phyloP scores from a whole-genome alignment of 2,329 filamentous ascomycete genomes.

The Phaeosphaeria sp. region DNA sequence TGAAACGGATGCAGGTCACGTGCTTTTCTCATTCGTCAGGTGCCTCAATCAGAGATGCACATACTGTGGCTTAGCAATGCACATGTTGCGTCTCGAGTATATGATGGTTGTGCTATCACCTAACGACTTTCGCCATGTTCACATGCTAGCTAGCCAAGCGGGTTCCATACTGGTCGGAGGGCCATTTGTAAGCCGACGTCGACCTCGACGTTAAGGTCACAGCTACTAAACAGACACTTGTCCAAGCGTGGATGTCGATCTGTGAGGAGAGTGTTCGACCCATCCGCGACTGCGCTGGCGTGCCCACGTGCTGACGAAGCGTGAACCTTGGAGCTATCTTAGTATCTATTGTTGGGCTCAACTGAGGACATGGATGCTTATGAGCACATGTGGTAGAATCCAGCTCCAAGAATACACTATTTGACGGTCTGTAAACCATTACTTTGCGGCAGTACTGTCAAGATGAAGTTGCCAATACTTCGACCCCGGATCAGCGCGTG shows the following conservation, averaged over 20 bases:
- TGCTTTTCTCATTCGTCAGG: neutral
- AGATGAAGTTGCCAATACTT: constrained; percentile 6
- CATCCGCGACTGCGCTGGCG: neutral
- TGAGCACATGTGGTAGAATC: neutral
- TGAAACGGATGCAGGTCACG: neutral
- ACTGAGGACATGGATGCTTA: neutral
- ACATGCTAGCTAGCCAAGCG: neutral
- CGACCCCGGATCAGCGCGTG: neutral
- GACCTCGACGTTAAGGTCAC: neutral
- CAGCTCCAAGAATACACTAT: neutral
- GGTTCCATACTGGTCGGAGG: neutral
- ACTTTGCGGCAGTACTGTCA: constrained; percentile 20
- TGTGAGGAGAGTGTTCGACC: neutral
- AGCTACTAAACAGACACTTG: neutral
- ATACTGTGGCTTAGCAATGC: too few species aligned
- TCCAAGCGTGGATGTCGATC: neutral
- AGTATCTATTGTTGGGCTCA: neutral
- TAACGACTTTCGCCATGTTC: neutral
- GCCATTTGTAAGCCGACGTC: neutral
- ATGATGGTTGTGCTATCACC: neutral
- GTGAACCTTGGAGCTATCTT: neutral
- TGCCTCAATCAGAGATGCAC: too few species aligned
- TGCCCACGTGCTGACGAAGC: neutral
- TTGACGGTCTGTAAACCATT: neutral
- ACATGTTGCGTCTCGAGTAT: neutral